These are phyloP conservation scores for Blastomyces gilchristii DNA, from an alignment of 2,329 filamentous ascomycete species.

Conservation along the genomic window DNA sequence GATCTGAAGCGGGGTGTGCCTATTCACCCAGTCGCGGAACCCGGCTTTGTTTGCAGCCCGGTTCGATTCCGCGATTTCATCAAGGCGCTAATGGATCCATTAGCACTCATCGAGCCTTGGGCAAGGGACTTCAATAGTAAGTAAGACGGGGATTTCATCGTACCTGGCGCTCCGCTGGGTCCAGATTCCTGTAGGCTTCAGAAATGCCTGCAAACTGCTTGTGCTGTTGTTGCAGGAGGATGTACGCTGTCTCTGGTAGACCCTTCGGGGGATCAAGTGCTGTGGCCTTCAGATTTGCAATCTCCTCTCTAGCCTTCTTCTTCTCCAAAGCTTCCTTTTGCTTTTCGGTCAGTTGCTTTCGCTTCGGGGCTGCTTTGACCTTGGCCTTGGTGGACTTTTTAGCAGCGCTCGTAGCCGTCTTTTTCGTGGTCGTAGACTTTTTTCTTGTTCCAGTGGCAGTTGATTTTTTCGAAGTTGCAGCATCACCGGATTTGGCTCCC, in stretches of 20 bases:
- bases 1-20: constrained; percentile 48
- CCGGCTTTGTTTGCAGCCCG: constrained; percentile 35
- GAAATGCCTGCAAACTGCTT: constrained; percentile 12
- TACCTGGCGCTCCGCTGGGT: constrained; percentile 30
- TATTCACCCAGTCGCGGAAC: constrained; percentile 46
- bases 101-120: neutral
- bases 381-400: constrained; percentile 16
- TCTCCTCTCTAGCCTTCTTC: constrained; percentile 22
- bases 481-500: constrained; percentile 13
- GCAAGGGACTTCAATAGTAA: neutral
- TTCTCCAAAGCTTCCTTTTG: constrained; percentile 22
- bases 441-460: constrained; percentile 15
- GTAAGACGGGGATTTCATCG: neutral
- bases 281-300: constrained; percentile 27
- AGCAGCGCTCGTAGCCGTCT: constrained; percentile 22
- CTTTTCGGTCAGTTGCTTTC: constrained; percentile 25
- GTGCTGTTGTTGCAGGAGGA: constrained; percentile 19
- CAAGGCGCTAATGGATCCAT: constrained; percentile 40
- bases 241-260: constrained; percentile 21
- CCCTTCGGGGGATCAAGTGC: constrained; percentile 29
- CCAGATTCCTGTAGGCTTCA: constrained; percentile 26
- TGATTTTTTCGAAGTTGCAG: constrained; percentile 15
- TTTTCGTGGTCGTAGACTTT: constrained; percentile 13
- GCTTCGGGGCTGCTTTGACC: constrained; percentile 21
- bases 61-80: constrained; percentile 41